phyloP scores from a whole-genome alignment of 495 filamentous ascomycete genomes.

The Penicillium coprophilum region DNA sequence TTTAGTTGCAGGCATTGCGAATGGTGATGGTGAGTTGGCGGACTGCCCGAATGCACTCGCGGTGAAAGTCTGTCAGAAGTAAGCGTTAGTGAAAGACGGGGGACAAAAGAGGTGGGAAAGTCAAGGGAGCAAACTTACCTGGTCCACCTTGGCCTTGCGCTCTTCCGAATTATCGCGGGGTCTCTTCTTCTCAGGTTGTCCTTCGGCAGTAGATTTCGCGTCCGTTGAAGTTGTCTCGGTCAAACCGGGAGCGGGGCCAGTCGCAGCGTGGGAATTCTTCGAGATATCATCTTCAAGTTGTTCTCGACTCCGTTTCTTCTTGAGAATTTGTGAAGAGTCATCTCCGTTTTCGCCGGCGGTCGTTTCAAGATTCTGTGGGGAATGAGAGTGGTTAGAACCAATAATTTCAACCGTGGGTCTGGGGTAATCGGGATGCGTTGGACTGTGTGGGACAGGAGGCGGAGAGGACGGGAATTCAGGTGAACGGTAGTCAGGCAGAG shows the following conservation, averaged over 20 bases:
- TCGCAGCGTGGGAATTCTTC: conserved; percentile 17
- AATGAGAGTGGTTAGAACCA: conserved; percentile 2
- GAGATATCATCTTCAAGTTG: conserved; percentile 47
- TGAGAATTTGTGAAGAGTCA: conserved; percentile 24
- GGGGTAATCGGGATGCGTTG: background rate
- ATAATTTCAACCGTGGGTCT: background rate
- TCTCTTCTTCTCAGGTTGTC: conserved; percentile 48
- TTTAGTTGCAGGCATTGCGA: conserved; percentile 1
- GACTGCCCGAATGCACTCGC: conserved; percentile 56
- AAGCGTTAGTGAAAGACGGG: conserved; percentile 10
- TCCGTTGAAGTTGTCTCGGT: background rate
- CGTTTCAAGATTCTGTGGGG: background rate
- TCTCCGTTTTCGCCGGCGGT: conserved; percentile 15
- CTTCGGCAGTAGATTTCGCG: conserved; percentile 16
- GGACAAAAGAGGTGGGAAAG: background rate
- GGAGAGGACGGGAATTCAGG: background rate
- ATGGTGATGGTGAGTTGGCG: conserved; percentile 42
- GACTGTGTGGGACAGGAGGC: background rate
- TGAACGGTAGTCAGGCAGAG: background rate
- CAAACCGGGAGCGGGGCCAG: conserved; percentile 1
- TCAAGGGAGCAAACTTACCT: conserved; percentile 10
- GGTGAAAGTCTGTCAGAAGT: conserved; percentile 36
- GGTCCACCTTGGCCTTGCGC: conserved; percentile 15
- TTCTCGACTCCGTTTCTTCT: conserved; percentile 55
- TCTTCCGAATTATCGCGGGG: conserved; percentile 48